Percentiles rank a stretch among this genome's conserved stretches.
phyloP scores from a whole-genome alignment of 1,284 basidiomycete genomes.

The Ceratobasidium sp. region DNA sequence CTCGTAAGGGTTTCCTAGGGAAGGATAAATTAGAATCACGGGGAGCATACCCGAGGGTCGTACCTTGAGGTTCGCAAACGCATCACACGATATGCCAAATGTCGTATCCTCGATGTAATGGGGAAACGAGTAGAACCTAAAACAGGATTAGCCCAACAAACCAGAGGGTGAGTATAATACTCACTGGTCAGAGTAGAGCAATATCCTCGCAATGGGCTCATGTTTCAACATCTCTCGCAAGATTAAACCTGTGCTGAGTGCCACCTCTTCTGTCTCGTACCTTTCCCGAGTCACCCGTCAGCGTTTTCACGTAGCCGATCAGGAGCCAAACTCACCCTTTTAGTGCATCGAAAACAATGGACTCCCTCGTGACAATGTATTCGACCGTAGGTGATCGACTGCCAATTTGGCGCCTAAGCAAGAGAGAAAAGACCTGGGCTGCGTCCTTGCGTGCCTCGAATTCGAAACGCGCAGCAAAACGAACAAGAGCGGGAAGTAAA shows the following conservation, averaged over 20 bases:
- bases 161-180: conserved; percentile 47
- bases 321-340: conserved; percentile 58
- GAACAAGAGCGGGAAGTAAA: conserved; percentile 81
- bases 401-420: conserved; percentile 95
- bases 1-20: conserved; percentile 83
- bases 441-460: conserved; percentile 98
- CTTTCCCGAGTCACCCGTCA: conserved; percentile 45
- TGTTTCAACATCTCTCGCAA: conserved; percentile 96
- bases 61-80: conserved; percentile 91
- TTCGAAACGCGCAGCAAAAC: conserved; percentile 85
- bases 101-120: conserved; percentile 97
- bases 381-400: conserved; percentile 94
- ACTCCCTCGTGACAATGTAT: conserved; percentile 82
- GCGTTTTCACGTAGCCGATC: neutral
- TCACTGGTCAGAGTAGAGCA: conserved; percentile 92
- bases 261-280: conserved; percentile 93
- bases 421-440: conserved; percentile 94
- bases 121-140: conserved; percentile 94
- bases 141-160: neutral
- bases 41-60: conserved; percentile 32
- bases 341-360: conserved; percentile 88
- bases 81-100: conserved; percentile 97
- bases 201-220: conserved; percentile 87
- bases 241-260: conserved; percentile 98
- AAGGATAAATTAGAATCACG: neutral